phyloP scores from a whole-genome alignment of 1,139 yeast species.

The Suhomyces atakaporum region DNA sequence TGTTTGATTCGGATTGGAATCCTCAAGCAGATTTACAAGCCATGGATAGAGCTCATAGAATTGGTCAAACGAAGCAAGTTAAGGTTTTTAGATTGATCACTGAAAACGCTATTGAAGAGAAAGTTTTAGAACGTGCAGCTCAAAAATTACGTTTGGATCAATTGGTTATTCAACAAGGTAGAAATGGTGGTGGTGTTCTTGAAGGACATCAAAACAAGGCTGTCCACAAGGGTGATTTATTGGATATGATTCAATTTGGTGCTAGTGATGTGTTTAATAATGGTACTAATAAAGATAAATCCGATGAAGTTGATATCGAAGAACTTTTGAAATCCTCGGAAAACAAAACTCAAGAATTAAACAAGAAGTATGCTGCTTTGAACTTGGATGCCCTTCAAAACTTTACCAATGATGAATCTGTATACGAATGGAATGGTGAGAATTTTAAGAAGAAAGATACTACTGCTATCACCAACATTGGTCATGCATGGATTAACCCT shows the following conservation, averaged over 20 bases:
- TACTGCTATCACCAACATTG: conserved; percentile 40
- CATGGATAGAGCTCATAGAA: conserved; percentile 87
- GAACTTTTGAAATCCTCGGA: conserved; percentile 63
- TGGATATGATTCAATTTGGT: conserved; percentile 81
- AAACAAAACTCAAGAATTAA: conserved; percentile 60
- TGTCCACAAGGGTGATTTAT: conserved; percentile 66
- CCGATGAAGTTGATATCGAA: conserved; percentile 63
- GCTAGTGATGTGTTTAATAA: conserved; percentile 62
- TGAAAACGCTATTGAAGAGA: conserved; percentile 80
- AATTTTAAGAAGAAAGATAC: conserved; percentile 69
- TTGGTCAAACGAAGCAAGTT: conserved; percentile 82
- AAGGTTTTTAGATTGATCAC: conserved; percentile 75
- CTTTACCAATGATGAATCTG: conserved; percentile 63
- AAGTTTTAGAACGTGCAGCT: conserved; percentile 76
- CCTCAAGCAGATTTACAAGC: conserved; percentile 89
- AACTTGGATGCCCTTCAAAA: conserved; percentile 78
- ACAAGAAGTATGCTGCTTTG: conserved; percentile 62
- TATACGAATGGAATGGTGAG: conserved; percentile 85
- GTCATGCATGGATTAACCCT: conserved; percentile 69
- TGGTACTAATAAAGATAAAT: conserved; percentile 19
- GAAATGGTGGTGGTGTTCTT: conserved; percentile 41
- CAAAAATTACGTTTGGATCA: conserved; percentile 78
- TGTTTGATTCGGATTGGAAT: conserved; percentile 83
- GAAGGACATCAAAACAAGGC: conserved; percentile 43
- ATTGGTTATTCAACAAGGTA: conserved; percentile 78